A percentile compares a stretch with the other conserved stretches of the same genome.
Evolutionary conservation across 2,329 filamentous ascomycete genomes (phyloP).

Genomic region (Thelonectria olida): DNA sequence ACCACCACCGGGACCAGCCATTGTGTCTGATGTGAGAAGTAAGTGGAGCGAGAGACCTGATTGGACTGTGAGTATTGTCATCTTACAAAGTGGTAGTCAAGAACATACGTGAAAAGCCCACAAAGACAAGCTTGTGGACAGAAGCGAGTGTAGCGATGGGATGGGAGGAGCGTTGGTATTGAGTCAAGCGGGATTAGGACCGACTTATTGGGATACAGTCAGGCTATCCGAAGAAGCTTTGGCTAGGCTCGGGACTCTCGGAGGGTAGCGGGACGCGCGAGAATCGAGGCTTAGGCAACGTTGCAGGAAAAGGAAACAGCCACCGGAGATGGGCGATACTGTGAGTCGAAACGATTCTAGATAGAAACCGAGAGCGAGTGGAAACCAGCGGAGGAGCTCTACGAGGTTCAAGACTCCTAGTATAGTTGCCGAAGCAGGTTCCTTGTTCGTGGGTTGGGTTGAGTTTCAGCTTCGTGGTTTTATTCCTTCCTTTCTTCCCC

Average conservation of each 20-base stretch:
- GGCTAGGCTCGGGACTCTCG: constrained; percentile 28
- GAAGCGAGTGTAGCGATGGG: constrained; percentile 51
- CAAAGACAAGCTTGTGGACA: constrained; percentile 41
- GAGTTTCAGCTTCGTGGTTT: constrained; percentile 25
- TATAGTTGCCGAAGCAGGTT: background rate
- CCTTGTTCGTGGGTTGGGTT: constrained; percentile 20
- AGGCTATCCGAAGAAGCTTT: constrained; percentile 21
- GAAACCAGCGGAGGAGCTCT: constrained; percentile 31
- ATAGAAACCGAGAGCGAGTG: constrained; percentile 22
- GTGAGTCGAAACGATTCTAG: constrained; percentile 29
- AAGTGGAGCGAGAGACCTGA: constrained; percentile 44
- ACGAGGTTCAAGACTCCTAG: constrained; percentile 23
- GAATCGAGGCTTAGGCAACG: constrained; percentile 19
- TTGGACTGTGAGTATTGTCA: constrained; percentile 22
- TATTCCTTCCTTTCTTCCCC: constrained; percentile 26
- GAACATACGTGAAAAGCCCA: constrained; percentile 44
- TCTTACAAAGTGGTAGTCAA: background rate
- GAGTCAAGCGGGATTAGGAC: constrained; percentile 26
- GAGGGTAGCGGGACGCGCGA: constrained; percentile 24
- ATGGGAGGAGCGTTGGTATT: constrained; percentile 22
- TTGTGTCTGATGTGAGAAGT: constrained; percentile 57
- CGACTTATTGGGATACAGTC: constrained; percentile 28
- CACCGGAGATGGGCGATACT: constrained; percentile 26
- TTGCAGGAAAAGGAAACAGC: constrained; percentile 11
- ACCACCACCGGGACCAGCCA: constrained; percentile 95